A percentile compares a stretch with the other conserved stretches of the same genome.
phyloP scores from a whole-genome alignment of 805 yeast species.

The Saturnispora hagleri region DNA sequence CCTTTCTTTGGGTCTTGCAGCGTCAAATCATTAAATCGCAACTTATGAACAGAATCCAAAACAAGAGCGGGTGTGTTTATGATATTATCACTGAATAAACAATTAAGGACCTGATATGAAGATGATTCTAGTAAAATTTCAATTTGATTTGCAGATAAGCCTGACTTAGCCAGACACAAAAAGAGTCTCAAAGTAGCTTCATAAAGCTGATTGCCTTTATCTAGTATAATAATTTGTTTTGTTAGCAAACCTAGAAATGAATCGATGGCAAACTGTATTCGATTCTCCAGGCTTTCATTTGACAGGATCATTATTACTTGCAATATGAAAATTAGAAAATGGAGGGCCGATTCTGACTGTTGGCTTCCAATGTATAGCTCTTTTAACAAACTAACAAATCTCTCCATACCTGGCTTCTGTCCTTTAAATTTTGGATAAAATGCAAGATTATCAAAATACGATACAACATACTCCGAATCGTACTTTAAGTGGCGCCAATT shows the following conservation, averaged over 20 bases:
- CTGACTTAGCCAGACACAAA: background rate
- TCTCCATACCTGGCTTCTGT: too few relatives aligned
- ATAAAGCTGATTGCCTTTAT: background rate
- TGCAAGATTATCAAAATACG: conserved; percentile 11
- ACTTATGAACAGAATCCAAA: background rate
- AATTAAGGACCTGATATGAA: background rate
- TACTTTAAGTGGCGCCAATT: conserved; percentile 12
- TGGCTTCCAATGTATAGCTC: background rate
- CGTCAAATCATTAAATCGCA: conserved; percentile 11
- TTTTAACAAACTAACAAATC: background rate
- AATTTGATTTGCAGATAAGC: background rate
- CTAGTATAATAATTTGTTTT: background rate
- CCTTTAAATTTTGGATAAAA: conserved; percentile 6
- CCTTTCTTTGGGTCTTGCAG: conserved; percentile 13
- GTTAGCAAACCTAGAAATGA: background rate
- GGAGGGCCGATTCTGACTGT: background rate
- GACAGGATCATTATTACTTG: background rate
- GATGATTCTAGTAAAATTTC: background rate
- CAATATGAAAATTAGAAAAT: background rate
- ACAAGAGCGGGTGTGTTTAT: background rate
- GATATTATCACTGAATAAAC: background rate
- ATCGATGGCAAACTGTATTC: background rate
- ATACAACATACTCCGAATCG: conserved; percentile 8
- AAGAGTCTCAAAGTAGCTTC: background rate
- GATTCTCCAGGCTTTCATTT: background rate